Evolutionary conservation across 73 alveolate species (phyloP), one percentile per base, ranked within the genome.

Genomic region (Diophrys appendiculata): DNA sequence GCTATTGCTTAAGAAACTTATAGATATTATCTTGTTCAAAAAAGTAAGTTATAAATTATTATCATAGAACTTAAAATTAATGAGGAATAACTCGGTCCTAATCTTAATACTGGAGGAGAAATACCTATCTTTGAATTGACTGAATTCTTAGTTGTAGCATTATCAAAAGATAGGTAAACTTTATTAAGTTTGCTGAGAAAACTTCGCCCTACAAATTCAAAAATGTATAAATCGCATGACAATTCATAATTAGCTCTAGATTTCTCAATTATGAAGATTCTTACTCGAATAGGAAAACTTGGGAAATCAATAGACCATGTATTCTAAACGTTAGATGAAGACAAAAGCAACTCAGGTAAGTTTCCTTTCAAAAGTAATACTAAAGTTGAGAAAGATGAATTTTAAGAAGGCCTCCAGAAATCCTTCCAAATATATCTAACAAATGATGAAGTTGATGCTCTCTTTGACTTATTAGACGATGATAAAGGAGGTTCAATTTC

Each of bases 291-390:
- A 0, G 75, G 88, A 1, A 77, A 78, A 60, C 75, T 85, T 1
- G 92, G 92, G 31, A 85, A 85, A 56, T 81, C 78, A 23, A 55
- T 85, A 24, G 69, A 76, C 33, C 78, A 23, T 70, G 52, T 85
- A 30, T 85, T 76, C 73, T 75, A 85, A 33, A 23, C 75, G 2
- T 65, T 85, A 0, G 92, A 85, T 72, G 84, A 85, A 71, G 92
- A 85, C 77, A 78, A 78, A 18, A 78, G 88, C 34, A 87, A 83
- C 24, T 65, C 83, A 8, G n/a, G n/a, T n/a, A n/a, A n/a, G n/a
- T n/a, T n/a, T n/a, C n/a, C n/a, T n/a, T n/a, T n/a, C n/a, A n/a
- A n/a, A n/a, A n/a, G n/a, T n/a, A n/a, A n/a, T n/a, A n/a, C n/a
- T n/a, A n/a, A n/a, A n/a, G 54, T 76, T 8, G 85, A 76, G 13